Evolutionary conservation across 2,329 filamentous ascomycete species (phyloP).

Genomic region (Trichophyton rubrum): DNA sequence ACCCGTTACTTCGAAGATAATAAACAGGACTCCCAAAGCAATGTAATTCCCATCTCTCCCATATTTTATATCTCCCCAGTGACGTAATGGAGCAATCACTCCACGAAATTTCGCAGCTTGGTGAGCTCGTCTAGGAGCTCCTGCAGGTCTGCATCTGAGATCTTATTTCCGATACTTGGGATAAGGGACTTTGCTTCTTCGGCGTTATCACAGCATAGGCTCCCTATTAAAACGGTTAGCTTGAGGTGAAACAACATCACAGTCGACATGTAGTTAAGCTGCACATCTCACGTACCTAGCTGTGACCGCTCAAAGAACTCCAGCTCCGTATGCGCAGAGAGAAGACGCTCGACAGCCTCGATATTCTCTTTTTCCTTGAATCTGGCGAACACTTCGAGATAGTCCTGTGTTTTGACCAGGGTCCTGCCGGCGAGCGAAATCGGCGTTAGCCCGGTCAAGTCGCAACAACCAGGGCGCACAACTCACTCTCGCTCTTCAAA

Average conservation of each 20-base stretch:
- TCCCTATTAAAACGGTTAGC: slow-evolving; percentile 44
- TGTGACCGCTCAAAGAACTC: slow-evolving; percentile 90
- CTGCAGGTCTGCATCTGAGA: slow-evolving; percentile 76
- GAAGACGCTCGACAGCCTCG: slow-evolving; percentile 79
- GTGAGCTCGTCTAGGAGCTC: slow-evolving; percentile 81
- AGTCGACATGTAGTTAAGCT: neutral
- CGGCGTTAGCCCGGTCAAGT: neutral
- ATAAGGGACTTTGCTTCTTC: slow-evolving; percentile 97
- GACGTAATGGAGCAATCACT: slow-evolving; percentile 16
- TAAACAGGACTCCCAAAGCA: neutral
- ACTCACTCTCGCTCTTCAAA: slow-evolving; percentile 71
- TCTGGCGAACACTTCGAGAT: slow-evolving; percentile 85
- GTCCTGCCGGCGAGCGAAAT: slow-evolving; percentile 37
- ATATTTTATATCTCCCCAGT: neutral
- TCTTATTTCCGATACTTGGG: slow-evolving; percentile 77
- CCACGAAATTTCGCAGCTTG: slow-evolving; percentile 51
- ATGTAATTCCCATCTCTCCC: neutral
- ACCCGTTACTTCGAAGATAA: neutral
- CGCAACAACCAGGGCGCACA: neutral
- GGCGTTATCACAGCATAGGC: slow-evolving; percentile 77
- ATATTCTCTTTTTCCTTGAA: slow-evolving; percentile 94
- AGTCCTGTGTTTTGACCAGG: slow-evolving; percentile 76
- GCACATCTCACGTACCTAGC: slow-evolving; percentile 49
- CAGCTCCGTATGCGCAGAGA: slow-evolving; percentile 62
- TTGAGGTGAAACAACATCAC: neutral